These are phyloP conservation scores for Sherardia arvensis DNA, from an alignment of 257 asterid species.

Conservation along the genomic window DNA sequence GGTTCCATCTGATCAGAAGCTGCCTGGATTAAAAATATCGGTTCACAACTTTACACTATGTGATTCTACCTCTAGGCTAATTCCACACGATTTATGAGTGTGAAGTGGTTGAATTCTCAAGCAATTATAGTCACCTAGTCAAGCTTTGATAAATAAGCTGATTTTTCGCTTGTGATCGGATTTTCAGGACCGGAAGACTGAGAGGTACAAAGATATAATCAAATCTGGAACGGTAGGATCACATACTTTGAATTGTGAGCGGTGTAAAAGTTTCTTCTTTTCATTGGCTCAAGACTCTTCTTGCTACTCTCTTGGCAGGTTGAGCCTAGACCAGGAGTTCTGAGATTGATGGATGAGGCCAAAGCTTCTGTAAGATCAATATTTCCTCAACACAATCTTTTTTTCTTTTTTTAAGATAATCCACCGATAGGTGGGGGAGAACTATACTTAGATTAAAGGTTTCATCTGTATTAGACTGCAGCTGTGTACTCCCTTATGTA, in stretches of 20 bases:
- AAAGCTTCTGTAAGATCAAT: constrained; percentile 76
- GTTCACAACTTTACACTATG: too few relatives aligned
- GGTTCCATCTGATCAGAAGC: too few relatives aligned
- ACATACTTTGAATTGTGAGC: not conserved
- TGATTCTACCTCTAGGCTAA: too few relatives aligned
- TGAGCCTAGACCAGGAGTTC: constrained; percentile 89
- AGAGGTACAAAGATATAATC: constrained; percentile 88
- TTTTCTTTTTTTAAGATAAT: too few relatives aligned
- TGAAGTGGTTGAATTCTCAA: not conserved
- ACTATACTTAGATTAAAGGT: constrained; percentile 7
- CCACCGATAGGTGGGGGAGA: too few relatives aligned
- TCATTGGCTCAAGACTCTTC: not conserved
- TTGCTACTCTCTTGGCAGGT: constrained; percentile 46
- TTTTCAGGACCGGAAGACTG: constrained; percentile 94
- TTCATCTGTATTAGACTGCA: constrained; percentile 5
- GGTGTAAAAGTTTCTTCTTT: not conserved
- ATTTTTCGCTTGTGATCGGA: not conserved
- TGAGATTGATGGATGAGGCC: constrained; percentile 96
- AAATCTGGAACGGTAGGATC: constrained; percentile 84
- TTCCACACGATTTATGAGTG: too few relatives aligned
- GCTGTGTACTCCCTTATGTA: not conserved
- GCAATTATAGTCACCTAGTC: not conserved
- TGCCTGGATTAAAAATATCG: too few relatives aligned
- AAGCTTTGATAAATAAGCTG: not conserved
- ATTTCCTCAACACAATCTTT: constrained; percentile 13